Base-by-base conservation (phyloP, 2,329 filamentous ascomycete genomes). In the Gliomastix tumulicola region DNA sequence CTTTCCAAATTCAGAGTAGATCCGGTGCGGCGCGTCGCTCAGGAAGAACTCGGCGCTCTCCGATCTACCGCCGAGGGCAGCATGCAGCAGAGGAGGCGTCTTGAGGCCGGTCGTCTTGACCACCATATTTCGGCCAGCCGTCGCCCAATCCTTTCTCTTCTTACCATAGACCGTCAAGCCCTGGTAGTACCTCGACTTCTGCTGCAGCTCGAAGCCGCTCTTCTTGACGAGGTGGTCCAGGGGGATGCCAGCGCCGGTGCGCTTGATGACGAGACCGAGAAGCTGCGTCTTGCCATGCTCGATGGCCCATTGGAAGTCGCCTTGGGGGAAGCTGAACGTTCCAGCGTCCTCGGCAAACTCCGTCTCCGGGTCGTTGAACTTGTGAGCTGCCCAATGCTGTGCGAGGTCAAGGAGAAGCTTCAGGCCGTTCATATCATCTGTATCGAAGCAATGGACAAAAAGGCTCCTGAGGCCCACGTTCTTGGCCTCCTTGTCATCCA, bases 31-130 rank as follows among this genome's bases (percentile, higher is more conserved):
- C 1, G 76, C 72, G 42, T 86, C 82, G 39, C 82, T 79, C 38
- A 88, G 57, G 54, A 90, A 86, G 76, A 84, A 94, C 50, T 92
- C 79, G 0, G 87, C 75, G 15, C 72, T 71, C 27, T 82, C 74
- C n/a, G 90, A 53, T 16, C 67, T 82, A 4, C 78, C 76, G 3
- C 48, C 47, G 8, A 60, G 48, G 11, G 75, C 79, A 31, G 80
- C 78, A 41, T 70, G 60, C 2, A 85, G 66, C 8, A 85, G 59
- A 4, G 81, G 84, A 3, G 80, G 73, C 0, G 62, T 65, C 22
- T 64, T 61, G 35, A 61, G 51, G 9, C 66, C 70, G 1, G 54
- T 57, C 4, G 58, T 49, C 28, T 53, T 60, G 11, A 53, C 48
- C 5, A 66, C 57, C 22, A 65, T 53, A 21, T 63, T 62, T 11